These are phyloP conservation scores for Dryas alaskensis DNA, from an alignment of 306 rosid genomes.

Conservation along the genomic window DNA sequence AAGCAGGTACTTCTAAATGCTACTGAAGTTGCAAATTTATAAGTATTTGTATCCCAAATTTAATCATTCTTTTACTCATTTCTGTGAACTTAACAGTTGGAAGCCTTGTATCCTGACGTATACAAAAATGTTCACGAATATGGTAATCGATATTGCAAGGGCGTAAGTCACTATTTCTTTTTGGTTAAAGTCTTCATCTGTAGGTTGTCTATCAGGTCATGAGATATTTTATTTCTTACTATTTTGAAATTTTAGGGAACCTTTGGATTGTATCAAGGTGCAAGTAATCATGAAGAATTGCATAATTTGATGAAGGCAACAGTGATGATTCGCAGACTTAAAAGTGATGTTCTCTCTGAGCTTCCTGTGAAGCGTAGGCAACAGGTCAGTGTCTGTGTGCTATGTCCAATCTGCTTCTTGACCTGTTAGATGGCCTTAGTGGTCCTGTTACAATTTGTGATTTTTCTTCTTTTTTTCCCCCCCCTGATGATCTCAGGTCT, in stretches of 20 bases:
- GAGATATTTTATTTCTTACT: constrained; percentile 12
- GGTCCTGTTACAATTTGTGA: constrained; percentile 6
- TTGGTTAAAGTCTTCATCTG: constrained; percentile 8
- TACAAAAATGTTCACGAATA: constrained; percentile 85
- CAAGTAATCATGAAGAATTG: constrained; percentile 95
- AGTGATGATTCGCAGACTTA: constrained; percentile 90
- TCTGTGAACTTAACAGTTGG: constrained; percentile 56
- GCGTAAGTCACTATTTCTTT: constrained; percentile 63
- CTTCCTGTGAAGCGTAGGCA: constrained; percentile 97
- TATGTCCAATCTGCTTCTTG: constrained; percentile 1
- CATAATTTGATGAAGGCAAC: constrained; percentile 94
- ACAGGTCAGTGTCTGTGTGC: constrained; percentile 45
- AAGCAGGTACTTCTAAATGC: constrained; percentile 63
- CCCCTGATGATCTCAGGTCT: constrained; percentile 52
- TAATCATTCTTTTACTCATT: constrained; percentile 31
- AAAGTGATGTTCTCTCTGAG: constrained; percentile 85
- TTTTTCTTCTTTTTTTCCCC: not conserved
- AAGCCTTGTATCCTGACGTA: constrained; percentile 89
- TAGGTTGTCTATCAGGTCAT: constrained; percentile 13
- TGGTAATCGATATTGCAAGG: constrained; percentile 94
- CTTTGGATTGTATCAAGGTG: constrained; percentile 93
- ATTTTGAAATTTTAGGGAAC: constrained; percentile 50
- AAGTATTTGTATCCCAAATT: constrained; percentile 17
- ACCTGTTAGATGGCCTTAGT: constrained; percentile 12
- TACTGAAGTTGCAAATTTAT: constrained; percentile 5